Base-by-base conservation (phyloP, 768 basidiomycete genomes). In the Lactarius hengduanensis region DNA sequence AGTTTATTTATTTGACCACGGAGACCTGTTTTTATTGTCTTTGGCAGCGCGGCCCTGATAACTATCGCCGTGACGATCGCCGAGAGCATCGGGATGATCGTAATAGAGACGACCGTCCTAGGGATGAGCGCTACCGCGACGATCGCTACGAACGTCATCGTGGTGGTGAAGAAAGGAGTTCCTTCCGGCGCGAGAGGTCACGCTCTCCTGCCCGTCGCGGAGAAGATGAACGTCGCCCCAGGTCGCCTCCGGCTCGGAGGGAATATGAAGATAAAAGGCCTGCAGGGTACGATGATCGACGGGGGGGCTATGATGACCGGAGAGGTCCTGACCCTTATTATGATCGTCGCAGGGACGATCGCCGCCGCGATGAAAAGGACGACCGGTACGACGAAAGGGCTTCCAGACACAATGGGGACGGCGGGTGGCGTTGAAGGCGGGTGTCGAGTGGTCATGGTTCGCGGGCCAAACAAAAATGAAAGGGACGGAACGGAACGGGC, bases 221-320 rank as follows among this genome's bases (percentile, higher is more conserved):
- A 69, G 81, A 85, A 66, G 87, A 86, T 66, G 91, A 90, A 72
- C 90, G 89, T 78, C 87, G 90, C 82, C 89, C 87, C 81, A 88
- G 90, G 84, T 91, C 89, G 80, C 87, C 91, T 76, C 87, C 90
- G 71, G 83, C 86, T 66, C 84, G 81, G 83, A 89, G 91, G 83
- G 89, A 92, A 73, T 80, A 80, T 79, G 90, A 92, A 82, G 90
- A 92, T 79, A 86, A 83, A 84, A 88, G 89, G 84, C 85, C 89
- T 86, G 88, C 89, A 87, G 90, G 90, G 87, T 91, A 92, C 87
- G 91, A 92, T 86, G 89, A 91, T 78, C 87, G 91, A 78, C 88
- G 91, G 79, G 90, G 89, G 74, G 86, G 85, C 74, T 86, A 82
- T 86, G 89, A 90, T 86, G 87, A 87, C 78, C 89, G 85, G 81